Evolutionary conservation across 176 grass and related monocot genomes (phyloP), one percentile per base, ranked within the genome.

Genomic region (Oryza rufipogon): DNA sequence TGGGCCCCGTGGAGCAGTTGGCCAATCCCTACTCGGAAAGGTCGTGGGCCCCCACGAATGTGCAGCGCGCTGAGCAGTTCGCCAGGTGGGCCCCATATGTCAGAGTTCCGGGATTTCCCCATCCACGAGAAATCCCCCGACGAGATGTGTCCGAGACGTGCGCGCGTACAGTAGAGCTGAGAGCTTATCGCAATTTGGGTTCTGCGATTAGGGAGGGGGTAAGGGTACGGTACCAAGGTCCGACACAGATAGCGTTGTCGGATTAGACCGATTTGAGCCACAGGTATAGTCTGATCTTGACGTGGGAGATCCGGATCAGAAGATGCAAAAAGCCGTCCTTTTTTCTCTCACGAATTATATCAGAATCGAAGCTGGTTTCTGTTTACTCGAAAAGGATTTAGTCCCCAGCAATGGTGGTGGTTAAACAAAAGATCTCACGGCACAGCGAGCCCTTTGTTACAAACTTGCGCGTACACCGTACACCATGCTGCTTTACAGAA

Each of bases 11-110:
- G 66, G 23, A 90, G 80, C 78, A 90, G 87, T 58, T 88, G 87
- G 85, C 92, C 87, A 90, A 94, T 92, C 82, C 78, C 74, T 10
- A 39, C 45, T 80, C 11, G 30, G 51, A 80, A 91, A 84, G 80
- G 30, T 44, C 34, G 58, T 70, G 71, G 75, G 48, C 5, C 82
- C n/a, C 86, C 83, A 88, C 41, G 67, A 88, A 73, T 47, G 82
- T 76, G 79, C 34, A 34, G 33, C 48, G 19, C 48, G 23, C 34
- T 38, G 64, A 26, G 19, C 66, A 86, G 63, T 52, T 38, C 16
- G 16, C 17, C 51, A 20, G 54, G 54, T 58, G 54, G 54, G 2
- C 58, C n/a, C 58, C 58, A 0, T 2, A 11, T 11, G 58, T 4
- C 58, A 63, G n/a, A 10, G 20, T 63, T 23, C 1, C 20, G n/a